Evolutionary conservation across 2,329 filamentous ascomycete species (phyloP).

Genomic region (Rutstroemia sydowiana): DNA sequence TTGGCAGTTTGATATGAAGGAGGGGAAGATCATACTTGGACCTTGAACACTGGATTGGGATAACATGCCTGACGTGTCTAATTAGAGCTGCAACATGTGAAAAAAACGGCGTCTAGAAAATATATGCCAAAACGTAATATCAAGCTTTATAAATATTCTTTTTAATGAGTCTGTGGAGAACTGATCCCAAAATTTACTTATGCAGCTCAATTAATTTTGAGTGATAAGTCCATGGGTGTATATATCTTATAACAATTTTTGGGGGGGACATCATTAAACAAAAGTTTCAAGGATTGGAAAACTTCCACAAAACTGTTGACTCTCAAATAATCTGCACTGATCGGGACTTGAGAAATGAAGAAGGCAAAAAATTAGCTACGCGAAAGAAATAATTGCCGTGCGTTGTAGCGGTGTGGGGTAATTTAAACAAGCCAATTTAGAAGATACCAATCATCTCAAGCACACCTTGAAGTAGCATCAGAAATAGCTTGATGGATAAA

Average conservation of each 20-base stretch:
- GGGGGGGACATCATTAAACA: too few relatives aligned
- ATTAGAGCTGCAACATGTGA: conserved; percentile 8
- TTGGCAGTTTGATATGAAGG: not conserved
- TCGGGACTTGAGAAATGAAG: not conserved
- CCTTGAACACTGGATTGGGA: not conserved
- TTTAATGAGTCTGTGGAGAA: too few relatives aligned
- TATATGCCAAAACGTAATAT: not conserved
- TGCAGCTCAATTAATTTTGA: too few relatives aligned
- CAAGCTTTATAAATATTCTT: not conserved
- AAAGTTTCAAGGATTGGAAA: too few relatives aligned
- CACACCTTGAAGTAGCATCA: not conserved
- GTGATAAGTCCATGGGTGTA: too few relatives aligned
- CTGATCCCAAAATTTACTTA: too few relatives aligned
- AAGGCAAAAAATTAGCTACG: too few relatives aligned
- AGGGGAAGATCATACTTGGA: conserved; percentile 2
- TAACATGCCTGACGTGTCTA: conserved; percentile 7
- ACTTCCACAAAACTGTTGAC: not conserved
- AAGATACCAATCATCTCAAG: not conserved
- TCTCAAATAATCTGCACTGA: not conserved
- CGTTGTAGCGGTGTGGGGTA: conserved; percentile 2
- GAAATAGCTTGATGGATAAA: conserved; percentile 6
- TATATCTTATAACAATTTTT: too few relatives aligned
- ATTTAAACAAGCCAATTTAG: not conserved
- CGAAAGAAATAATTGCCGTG: not conserved
- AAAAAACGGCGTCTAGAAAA: not conserved